Evolutionary conservation across 495 filamentous ascomycete genomes (phyloP).

Genomic region (Patellaria atrata): DNA sequence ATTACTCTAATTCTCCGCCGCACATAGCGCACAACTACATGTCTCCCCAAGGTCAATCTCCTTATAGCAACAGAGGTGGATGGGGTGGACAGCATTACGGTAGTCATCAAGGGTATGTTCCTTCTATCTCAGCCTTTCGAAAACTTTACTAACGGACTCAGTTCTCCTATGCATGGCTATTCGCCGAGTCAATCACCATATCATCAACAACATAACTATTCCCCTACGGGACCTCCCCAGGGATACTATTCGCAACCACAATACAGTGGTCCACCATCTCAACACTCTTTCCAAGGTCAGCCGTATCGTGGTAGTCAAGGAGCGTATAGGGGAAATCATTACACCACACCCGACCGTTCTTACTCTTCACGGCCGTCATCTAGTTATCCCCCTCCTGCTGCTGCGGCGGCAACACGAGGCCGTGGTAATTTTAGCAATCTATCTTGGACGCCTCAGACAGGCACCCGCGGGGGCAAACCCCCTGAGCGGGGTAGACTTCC

Average conservation of each 20-base stretch:
- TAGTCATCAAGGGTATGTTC: constrained; percentile 45
- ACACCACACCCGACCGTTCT: constrained; percentile 35
- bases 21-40: constrained; percentile 18
- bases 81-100: constrained; percentile 43
- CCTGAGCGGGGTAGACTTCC: constrained; percentile 14
- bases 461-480: constrained; percentile 30
- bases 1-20: constrained; percentile 20
- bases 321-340: constrained; percentile 40
- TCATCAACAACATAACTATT: constrained; percentile 35
- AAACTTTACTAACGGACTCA: constrained; percentile 12
- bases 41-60: constrained; percentile 47
- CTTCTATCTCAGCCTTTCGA: not conserved
- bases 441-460: constrained; percentile 41
- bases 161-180: constrained; percentile 25
- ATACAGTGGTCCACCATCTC: constrained; percentile 37
- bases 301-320: constrained; percentile 41
- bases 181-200: constrained; percentile 39
- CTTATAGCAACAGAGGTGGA: constrained; percentile 42
- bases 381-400: constrained; percentile 5
- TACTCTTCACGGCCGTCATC: constrained; percentile 27
- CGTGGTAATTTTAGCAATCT: constrained; percentile 40
- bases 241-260: constrained; percentile 40
- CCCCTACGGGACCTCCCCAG: constrained; percentile 31
- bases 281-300: constrained; percentile 33
- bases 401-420: constrained; percentile 7